Conservation (phyloP, 768 basidiomycete species). For the Boletus sp. region DNA sequence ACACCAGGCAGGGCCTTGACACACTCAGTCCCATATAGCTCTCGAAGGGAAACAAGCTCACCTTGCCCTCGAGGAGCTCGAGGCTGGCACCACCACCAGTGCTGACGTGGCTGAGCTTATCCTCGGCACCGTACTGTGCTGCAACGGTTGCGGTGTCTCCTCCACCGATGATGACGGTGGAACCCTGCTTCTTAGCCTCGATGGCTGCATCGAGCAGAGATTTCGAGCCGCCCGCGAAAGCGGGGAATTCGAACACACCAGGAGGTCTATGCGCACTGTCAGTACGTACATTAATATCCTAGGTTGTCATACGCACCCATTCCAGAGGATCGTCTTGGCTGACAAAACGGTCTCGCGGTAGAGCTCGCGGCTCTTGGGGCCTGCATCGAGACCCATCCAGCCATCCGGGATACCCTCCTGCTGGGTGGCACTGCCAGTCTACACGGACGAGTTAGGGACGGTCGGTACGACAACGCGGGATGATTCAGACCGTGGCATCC, state of each 20-base stretch:
- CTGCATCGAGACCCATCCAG: slow-evolving; percentile 95
- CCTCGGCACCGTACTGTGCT: slow-evolving; percentile 81
- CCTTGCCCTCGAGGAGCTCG: slow-evolving; percentile 98
- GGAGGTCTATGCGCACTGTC: slow-evolving; percentile 63
- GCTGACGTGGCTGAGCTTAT: slow-evolving; percentile 92
- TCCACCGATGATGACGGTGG: slow-evolving; percentile 94
- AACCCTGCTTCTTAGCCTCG: slow-evolving; percentile 81
- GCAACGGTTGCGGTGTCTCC: slow-evolving; percentile 96
- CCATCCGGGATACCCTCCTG: slow-evolving; percentile 84
- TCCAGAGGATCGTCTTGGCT: slow-evolving; percentile 97
- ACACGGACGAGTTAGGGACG: slow-evolving; percentile 7
- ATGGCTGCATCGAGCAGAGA: slow-evolving; percentile 81
- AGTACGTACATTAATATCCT: not conserved
- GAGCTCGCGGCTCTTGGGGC: slow-evolving; percentile 76
- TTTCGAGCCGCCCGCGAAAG: slow-evolving; percentile 84
- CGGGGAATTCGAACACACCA: slow-evolving; percentile 96
- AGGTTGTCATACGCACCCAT: slow-evolving; percentile 56
- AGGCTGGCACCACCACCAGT: slow-evolving; percentile 94
- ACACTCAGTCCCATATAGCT: slow-evolving; percentile 14
- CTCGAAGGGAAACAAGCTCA: slow-evolving; percentile 31
- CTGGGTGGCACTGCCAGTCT: slow-evolving; percentile 79
- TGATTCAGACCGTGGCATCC: slow-evolving; percentile 66
- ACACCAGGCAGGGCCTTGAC: slow-evolving; percentile 84
- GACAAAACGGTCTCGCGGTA: slow-evolving; percentile 80
- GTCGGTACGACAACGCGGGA: not conserved